Base-by-base conservation (phyloP, 805 yeast genomes). In the Cyberlindnera lachancei region DNA sequence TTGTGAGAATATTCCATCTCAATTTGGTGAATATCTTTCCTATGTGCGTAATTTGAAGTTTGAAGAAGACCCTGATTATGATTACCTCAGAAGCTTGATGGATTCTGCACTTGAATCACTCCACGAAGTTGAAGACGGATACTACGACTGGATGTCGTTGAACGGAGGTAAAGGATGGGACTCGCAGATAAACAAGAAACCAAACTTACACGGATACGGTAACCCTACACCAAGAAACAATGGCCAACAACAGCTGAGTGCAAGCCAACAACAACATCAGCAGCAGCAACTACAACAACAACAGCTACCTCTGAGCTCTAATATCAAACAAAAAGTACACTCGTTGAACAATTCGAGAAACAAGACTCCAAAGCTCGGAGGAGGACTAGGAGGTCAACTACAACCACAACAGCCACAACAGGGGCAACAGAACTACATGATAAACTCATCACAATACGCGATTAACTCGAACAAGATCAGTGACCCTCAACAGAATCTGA, bases 91-190 rank as follows among this genome's bases (percentile, higher is more conserved):
- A 35, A 73, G 72, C 38, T 64, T 92, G 39, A 68, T 92, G 68
- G 71, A 85, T 42, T 76, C 84, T 39, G 92, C 87, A 0, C 62
- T 92, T 40, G 77, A 75, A 31, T 77, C 80, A 21, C 67, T 79
- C 32, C 81, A 78, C 30, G 84, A 78, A 40, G 58, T 58, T 23
- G 81, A 77, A 31, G 96, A 92, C 59, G 94, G 84, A 28, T 88
- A 84, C 51, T 92, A 87, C 59, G 98, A 92, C 64, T 92, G 98
- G 98, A 85, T 87, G 95, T 83, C 81, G 50, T 68, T 92, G 46
- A 92, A 92, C 56, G 85, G 83, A 35, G 97, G 97, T 38, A 78
- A 79, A 56, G 97, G 97, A 33, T 90, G 96, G 95, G 97, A 92
- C 61, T 73, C 84, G 19, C 66, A 82, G 14, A 75, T 81, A 41